Conservation (phyloP, 1,284 basidiomycete species). For the Agaricales sp. region DNA sequence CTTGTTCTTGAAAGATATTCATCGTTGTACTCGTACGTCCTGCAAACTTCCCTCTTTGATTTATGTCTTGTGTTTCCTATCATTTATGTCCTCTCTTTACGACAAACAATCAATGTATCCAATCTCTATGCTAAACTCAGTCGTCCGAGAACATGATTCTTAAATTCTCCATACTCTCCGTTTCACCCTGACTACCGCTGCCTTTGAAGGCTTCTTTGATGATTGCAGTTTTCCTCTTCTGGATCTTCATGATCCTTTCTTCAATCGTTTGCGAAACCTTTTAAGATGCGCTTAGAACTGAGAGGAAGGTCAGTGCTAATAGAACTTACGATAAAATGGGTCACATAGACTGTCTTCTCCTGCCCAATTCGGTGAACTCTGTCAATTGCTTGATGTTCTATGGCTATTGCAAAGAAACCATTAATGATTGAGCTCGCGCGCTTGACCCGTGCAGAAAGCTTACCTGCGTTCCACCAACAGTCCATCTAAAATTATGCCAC, state of each 20-base stretch:
- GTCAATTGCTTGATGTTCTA: constrained; percentile 49
- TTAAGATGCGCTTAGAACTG: constrained; percentile 2
- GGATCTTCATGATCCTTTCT: constrained; percentile 79
- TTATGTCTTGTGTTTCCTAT: neutral
- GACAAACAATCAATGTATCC: neutral
- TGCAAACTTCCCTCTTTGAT: neutral
- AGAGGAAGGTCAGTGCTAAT: neutral
- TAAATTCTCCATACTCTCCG: constrained; percentile 68
- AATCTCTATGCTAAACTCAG: neutral
- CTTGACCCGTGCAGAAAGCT: constrained; percentile 55
- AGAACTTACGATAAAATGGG: constrained; percentile 74
- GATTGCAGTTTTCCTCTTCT: constrained; percentile 81
- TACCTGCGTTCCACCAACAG: constrained; percentile 93
- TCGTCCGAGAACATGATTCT: constrained; percentile 61
- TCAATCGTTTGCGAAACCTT: constrained; percentile 61
- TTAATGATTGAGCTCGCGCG: constrained; percentile 10
- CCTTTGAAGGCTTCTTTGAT: constrained; percentile 72
- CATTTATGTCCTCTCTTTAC: neutral
- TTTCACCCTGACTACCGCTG: constrained; percentile 28
- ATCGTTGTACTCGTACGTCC: no score
- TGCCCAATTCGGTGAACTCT: constrained; percentile 81
- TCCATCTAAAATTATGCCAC: constrained; percentile 65
- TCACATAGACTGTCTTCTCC: constrained; percentile 79
- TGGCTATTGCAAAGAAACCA: constrained; percentile 11
- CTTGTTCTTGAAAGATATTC: no score